Evolutionary conservation across 495 filamentous ascomycete genomes (phyloP).

Genomic region (Xylaria castorea): DNA sequence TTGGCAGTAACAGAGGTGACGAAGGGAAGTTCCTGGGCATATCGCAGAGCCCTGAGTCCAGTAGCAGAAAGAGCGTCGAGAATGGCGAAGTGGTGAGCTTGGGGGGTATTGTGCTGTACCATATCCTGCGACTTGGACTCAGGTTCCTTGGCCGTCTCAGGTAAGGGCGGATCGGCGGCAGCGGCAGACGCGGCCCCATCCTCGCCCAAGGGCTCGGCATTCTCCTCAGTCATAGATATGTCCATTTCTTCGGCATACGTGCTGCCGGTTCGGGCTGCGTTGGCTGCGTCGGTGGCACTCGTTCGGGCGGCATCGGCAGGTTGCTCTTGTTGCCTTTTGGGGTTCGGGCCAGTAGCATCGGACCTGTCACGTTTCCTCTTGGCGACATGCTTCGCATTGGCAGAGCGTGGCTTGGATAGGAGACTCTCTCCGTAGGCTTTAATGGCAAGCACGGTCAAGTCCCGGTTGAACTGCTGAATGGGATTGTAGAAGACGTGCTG

Average conservation of each 20-base stretch:
- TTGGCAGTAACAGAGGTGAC: conserved; percentile 85
- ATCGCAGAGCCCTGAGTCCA: conserved; percentile 88
- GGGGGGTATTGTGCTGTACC: conserved; percentile 22
- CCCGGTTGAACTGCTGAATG: conserved; percentile 97
- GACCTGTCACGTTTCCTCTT: conserved; percentile 43
- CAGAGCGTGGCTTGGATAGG: conserved; percentile 51
- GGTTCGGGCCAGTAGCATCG: conserved; percentile 40
- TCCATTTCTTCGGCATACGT: conserved; percentile 27
- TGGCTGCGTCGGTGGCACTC: conserved; percentile 30
- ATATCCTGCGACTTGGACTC: conserved; percentile 31
- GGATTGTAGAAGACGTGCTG: conserved; percentile 98
- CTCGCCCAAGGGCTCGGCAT: not conserved
- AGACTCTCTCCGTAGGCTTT: conserved; percentile 78
- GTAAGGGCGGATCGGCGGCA: conserved; percentile 1
- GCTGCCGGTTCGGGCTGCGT: conserved; percentile 21
- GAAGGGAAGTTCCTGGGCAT: conserved; percentile 87
- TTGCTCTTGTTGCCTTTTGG: conserved; percentile 35
- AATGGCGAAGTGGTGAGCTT: conserved; percentile 68
- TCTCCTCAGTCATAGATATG: conserved; percentile 23
- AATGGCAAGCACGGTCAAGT: conserved; percentile 90
- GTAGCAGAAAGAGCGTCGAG: conserved; percentile 96
- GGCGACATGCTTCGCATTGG: conserved; percentile 47
- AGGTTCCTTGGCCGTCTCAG: conserved; percentile 31
- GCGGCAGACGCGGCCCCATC: conserved; percentile 8
- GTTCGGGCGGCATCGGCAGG: conserved; percentile 24